Evolutionary conservation across 441 rosid genomes (phyloP).

Genomic region (Kokia cookei): DNA sequence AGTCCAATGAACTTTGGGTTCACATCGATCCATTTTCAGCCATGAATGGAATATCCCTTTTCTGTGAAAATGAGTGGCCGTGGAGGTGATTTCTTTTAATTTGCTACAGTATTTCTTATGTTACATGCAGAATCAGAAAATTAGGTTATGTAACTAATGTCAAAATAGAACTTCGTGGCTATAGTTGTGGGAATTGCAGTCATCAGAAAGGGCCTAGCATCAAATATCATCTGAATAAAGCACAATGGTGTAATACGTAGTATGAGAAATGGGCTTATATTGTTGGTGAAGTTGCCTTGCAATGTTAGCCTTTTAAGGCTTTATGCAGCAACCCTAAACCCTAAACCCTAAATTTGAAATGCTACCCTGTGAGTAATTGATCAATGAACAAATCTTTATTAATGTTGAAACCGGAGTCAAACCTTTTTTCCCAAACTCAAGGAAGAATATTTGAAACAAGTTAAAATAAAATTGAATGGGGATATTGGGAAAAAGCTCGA

Average conservation of each 20-base stretch:
- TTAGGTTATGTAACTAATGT: not conserved
- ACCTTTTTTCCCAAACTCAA: not conserved
- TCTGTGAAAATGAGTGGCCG: slow-evolving; percentile 69
- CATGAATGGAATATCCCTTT: slow-evolving; percentile 95
- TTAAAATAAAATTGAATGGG: not conserved
- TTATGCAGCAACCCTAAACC: too few relatives aligned
- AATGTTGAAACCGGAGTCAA: not conserved
- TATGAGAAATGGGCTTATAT: not conserved
- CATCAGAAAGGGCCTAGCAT: not conserved
- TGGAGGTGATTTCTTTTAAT: slow-evolving; percentile 54
- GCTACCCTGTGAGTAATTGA: not conserved
- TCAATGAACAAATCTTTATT: not conserved
- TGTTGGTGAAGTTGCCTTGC: not conserved
- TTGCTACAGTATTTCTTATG: not conserved
- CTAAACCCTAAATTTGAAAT: not conserved
- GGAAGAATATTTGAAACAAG: not conserved
- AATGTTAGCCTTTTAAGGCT: not conserved
- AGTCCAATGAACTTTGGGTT: slow-evolving; percentile 49
- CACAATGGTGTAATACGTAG: not conserved
- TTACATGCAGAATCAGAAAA: not conserved
- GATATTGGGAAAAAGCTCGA: not conserved
- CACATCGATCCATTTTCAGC: slow-evolving; percentile 93
- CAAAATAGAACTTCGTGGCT: not conserved
- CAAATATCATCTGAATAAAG: not conserved
- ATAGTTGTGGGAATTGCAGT: not conserved